phyloP scores from a whole-genome alignment of 2,329 filamentous ascomycete species.

The Pseudopithomyces maydicus region DNA sequence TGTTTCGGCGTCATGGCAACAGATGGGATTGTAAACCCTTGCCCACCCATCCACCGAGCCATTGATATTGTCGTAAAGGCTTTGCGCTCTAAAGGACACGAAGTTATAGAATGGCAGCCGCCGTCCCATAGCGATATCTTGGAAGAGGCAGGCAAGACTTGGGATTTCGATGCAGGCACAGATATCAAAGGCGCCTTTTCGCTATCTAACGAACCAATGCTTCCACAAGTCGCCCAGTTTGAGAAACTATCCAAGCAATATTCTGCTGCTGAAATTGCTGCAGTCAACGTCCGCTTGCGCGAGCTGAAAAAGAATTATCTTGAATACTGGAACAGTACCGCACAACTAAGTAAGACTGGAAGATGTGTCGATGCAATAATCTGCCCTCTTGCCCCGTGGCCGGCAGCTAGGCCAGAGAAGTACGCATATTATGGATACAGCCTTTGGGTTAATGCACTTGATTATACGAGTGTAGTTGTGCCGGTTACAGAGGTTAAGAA shows the following conservation, averaged over 20 bases:
- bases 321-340: conserved; percentile 46
- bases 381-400: conserved; percentile 43
- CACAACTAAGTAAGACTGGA: conserved; percentile 28
- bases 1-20: conserved; percentile 37
- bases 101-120: conserved; percentile 33
- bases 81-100: conserved; percentile 32
- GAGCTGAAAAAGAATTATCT: conserved; percentile 40
- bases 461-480: conserved; percentile 41
- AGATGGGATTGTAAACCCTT: conserved; percentile 43
- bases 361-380: conserved; percentile 46
- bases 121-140: conserved; percentile 29
- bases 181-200: conserved; percentile 38
- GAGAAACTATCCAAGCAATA: conserved; percentile 21
- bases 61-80: conserved; percentile 32
- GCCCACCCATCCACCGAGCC: conserved; percentile 43
- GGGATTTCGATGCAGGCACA: conserved; percentile 38
- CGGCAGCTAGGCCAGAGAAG: conserved; percentile 34
- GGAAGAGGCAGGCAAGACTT: conserved; percentile 29
- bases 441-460: conserved; percentile 36
- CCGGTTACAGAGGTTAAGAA: conserved; percentile 42
- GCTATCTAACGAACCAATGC: conserved; percentile 39
- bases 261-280: conserved; percentile 37
- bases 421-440: conserved; percentile 43
- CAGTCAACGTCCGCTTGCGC: conserved; percentile 36
- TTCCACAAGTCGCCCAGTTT: conserved; percentile 30